Base-by-base conservation (phyloP, 2,329 filamentous ascomycete genomes). In the Xylaria digitata region DNA sequence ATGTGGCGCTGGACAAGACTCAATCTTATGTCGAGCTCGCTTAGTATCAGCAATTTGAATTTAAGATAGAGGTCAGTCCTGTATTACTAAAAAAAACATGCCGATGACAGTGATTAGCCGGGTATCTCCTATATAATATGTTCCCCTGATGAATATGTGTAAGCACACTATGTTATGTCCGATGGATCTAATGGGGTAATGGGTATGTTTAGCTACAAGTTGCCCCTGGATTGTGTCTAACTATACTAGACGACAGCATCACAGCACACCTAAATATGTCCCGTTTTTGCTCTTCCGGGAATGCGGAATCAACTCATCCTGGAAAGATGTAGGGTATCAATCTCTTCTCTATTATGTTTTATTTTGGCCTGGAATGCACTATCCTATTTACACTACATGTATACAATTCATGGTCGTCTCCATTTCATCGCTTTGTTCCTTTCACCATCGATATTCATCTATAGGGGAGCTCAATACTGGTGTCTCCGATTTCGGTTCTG, bases 401-500 rank as follows among this genome's bases (percentile, higher is more conserved):
- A 65, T 63, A 67, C 43, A 54, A 55, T 21, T 11, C n/a, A 40
- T 13, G 55, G 8, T 0, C 17, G 52, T 53, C 15, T 19, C 32
- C 17, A 3, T 34, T 21, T 21, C n/a, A 11, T 17, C 15, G 17
- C 52, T 7, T 0, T 13, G 2, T 19, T 26, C 17, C 5, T 15
- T 34, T 30, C 4, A 23, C 34, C 40, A 17, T 8, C 34, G 6
- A 32, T n/a, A 40, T 30, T 26, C 53, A 21, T 58, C 34, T 45
- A 46, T 11, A 40, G 63, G 74, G 80, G 77, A 78, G 79, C 73
- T 75, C 84, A 93, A 82, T 89, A 94, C 7, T 90, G 90, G 74
- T 91, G 87, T 78, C 94, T 88, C 80, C 85, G 84, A 57, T 88
- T 88, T 78, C 91, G 89, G 76, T 92, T 89, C 81, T 93, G 90